These are phyloP conservation scores for Penicillium sp. DNA, from an alignment of 2,329 filamentous ascomycete genomes.

Conservation along the genomic window DNA sequence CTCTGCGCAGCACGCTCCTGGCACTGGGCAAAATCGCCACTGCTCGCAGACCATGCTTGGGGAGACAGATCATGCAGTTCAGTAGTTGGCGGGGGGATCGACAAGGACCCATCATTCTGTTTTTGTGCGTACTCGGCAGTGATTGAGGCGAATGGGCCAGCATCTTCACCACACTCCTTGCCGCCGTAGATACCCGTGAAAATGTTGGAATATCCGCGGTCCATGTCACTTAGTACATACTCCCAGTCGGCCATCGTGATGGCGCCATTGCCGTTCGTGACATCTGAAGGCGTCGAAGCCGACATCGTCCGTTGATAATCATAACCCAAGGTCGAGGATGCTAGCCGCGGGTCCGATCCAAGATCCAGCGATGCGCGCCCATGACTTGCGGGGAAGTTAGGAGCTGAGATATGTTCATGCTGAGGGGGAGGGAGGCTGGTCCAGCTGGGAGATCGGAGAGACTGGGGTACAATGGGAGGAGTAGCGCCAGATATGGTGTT, in stretches of 20 bases:
- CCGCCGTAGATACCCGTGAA: constrained; percentile 58
- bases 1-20: constrained; percentile 51
- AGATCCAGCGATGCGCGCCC: constrained; percentile 24
- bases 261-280: constrained; percentile 31
- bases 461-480: constrained; percentile 28
- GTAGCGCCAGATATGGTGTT: constrained; percentile 39
- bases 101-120: constrained; percentile 22
- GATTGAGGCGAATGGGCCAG: constrained; percentile 40
- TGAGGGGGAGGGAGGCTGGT: constrained; percentile 29
- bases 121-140: constrained; percentile 37
- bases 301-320: constrained; percentile 33
- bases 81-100: constrained; percentile 22
- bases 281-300: constrained; percentile 51
- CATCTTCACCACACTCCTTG: constrained; percentile 44
- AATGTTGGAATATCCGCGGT: constrained; percentile 80
- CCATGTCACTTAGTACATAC: constrained; percentile 75
- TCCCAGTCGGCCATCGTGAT: constrained; percentile 79
- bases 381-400: constrained; percentile 21
- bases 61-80: constrained; percentile 44
- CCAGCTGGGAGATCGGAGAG: constrained; percentile 39
- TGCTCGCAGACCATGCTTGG: constrained; percentile 44
- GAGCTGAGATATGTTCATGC: constrained; percentile 23
- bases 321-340: constrained; percentile 54
- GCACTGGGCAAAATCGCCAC: constrained; percentile 39
- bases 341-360: constrained; percentile 43